Evolutionary conservation across 2,329 filamentous ascomycete species (phyloP), one percentile per base, ranked within the genome.

Genomic region (Curvularia hawaiiensis): DNA sequence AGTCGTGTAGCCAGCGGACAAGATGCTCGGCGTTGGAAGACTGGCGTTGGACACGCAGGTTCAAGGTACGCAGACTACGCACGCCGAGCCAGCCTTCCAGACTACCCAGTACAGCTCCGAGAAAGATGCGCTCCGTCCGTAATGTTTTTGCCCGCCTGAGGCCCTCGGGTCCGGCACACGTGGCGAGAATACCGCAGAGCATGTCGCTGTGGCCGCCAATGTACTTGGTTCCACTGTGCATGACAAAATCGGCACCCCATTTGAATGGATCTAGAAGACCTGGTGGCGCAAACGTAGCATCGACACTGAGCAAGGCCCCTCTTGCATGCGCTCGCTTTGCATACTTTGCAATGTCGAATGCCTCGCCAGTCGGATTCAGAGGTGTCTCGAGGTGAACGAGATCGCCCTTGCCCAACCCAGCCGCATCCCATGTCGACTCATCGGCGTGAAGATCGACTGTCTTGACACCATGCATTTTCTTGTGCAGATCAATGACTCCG

Each of bases 191-290:
- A 22, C 95, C 95, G 72, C 91, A 96, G 6, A 98, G 85, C 83
- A 98, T 84, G 78, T 99, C 95, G 64, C 89, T 94, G 79, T 99
- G 95, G 0, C 95, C 95, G 20, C 95, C 95, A 65, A 99, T 86
- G 78, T 98, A 99, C 82, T 98, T 99, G 18, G 93, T 97, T 3
- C 92, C 95, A 50, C 85, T 90, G 78, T 99, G 95, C 91, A 98
- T 90, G 33, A 97, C 85, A 1, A 93, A 78, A 77, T 98, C 94
- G 28, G 90, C 92, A 46, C 92, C 94, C 74, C 85, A 89, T 28
- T 76, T 72, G 69, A 98, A 95, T 0, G 95, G 93, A 69, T 97
- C 90, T 74, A 92, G 89, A 57, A 99, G 80, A 28, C 91, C 91
- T 31, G 95, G 95, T 40, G 95, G 95, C 3, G 88, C 95, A 77